Base-by-base conservation (phyloP, 768 basidiomycete species). In the Auricularia cornea region DNA sequence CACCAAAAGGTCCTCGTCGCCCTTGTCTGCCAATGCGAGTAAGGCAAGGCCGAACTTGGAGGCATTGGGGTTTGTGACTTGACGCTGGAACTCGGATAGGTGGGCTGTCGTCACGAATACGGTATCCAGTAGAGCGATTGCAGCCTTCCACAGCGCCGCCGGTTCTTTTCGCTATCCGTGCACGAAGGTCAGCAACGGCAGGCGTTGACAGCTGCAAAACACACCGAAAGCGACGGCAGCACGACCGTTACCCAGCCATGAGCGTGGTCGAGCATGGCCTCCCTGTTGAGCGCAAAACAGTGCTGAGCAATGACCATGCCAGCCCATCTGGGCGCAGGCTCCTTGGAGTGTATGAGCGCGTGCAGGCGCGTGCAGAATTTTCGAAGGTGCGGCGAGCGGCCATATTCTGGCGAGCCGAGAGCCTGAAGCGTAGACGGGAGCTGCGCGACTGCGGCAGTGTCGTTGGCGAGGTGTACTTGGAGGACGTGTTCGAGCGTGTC, bases 11-110 rank as follows among this genome's bases (percentile, higher is more conserved):
- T 86, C 84, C 29, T 85, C 81, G 3, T 65, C 61, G 56, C 77
- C 76, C 65, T 80, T 83, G 59, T 88, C 85, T 4, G 79, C 80
- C 28, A 90, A 71, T 3, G 76, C 71, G 32, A 89, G 72, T 35
- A 92, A 74, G 3, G 83, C 82, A 48, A 77, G 67, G 30, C 84
- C 84, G 71, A 88, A 85, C 75, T 91, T 93, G 20, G 86, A 80
- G 29, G 92, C 79, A 68, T 85, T 85, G 2, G 92, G 91, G 3
- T 80, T 77, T 38, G 82, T 83, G 3, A 92, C 77, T 72, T 93
- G 91, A 70, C 92, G 79, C 70, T 92, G 89, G 72, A 92, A 93
- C 72, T 93, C 92, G 32, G 85, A 77, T n/a, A 83, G 76, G 70
- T 84, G 82, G 28, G 75, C 74, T 2, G 86, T 84, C 60, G 75